Evolutionary conservation across 345 rosid species (phyloP), one percentile per base, ranked within the genome.

Genomic region (Acer yangbiense): DNA sequence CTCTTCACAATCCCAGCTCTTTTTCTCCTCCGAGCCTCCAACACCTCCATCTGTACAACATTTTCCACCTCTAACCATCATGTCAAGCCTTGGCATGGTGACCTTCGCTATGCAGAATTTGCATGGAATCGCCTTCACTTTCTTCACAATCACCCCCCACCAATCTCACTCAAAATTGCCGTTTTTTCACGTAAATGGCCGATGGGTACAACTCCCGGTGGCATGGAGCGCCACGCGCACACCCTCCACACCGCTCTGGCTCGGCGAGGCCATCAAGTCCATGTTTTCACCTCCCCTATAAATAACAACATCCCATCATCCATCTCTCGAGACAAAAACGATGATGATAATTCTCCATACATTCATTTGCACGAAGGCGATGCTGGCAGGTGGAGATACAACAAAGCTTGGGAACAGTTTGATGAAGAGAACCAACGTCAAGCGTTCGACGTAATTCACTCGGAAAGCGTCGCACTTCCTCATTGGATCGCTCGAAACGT

Each of bases 181-280:
- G 98, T 92, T 27, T 96, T 96, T 82, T 90, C 97, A 20, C 78
- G 99, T 25, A 96, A 96, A 82, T 96, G 98, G 99, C 99, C 99
- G 0, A 54, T 88, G 0, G 91, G 91, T 0, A 77, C 97, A 0
- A 74, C 82, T 50, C 99, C 98, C 0, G 99, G 98, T 0, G 99
- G 99, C 64, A 96, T 96, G 99, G 99, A 96, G 77, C 95, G 97
- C n/a, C 99, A 96, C 1, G 99, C 99, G 29, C 76, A 82, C 72
- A 90, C 98, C 23, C 87, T 96, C 13, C 94, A 96, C 74, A 85
- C 90, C 0, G 94, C 92, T 41, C 83, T 96, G 50, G 91, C 99
- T 9, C 86, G 78, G 11, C 87, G 97, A 7, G 99, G 99, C 12
- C 99, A 96, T 72, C 83, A 76, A 6, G 91, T 96, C 67, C 98